These are phyloP conservation scores for Diversispora epigaea DNA, from an alignment of 192 early-diverging fungal species.

Conservation along the genomic window DNA sequence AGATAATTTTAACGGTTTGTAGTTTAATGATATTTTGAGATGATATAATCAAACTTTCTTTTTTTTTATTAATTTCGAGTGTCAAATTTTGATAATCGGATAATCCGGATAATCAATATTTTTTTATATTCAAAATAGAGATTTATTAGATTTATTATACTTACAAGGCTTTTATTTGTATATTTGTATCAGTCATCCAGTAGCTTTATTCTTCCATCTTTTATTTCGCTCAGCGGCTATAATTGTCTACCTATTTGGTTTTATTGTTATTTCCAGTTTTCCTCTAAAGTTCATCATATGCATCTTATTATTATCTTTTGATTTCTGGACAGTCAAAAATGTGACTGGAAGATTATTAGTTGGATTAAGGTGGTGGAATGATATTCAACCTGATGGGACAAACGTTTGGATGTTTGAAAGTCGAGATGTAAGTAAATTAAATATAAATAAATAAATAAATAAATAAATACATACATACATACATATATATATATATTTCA, in stretches of 20 bases:
- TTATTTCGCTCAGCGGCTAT: constrained; percentile 84
- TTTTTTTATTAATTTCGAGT: not conserved
- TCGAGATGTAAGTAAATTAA: constrained; percentile 60
- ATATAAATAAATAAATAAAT: no score
- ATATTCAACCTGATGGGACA: constrained; percentile 92
- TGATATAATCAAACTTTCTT: not conserved
- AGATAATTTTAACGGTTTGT: not conserved
- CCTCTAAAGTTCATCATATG: constrained; percentile 89
- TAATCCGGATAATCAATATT: no score
- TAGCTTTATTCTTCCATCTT: constrained; percentile 87
- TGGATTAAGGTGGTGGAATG: constrained; percentile 99
- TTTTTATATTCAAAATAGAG: not conserved
- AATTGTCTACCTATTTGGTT: constrained; percentile 81
- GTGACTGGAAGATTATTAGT: constrained; percentile 94
- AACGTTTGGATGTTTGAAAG: constrained; percentile 97
- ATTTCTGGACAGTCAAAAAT: constrained; percentile 99
- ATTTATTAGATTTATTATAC: not conserved
- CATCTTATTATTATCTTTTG: constrained; percentile 88
- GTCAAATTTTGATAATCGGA: not conserved
- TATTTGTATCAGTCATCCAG: constrained; percentile 71
- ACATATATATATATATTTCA: not conserved
- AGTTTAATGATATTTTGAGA: not conserved
- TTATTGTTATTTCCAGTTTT: constrained; percentile 81
- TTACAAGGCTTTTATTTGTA: not conserved
- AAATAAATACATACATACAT: no score